Base-by-base conservation (phyloP, 495 filamentous ascomycete species). In the Daldinia concentrica region DNA sequence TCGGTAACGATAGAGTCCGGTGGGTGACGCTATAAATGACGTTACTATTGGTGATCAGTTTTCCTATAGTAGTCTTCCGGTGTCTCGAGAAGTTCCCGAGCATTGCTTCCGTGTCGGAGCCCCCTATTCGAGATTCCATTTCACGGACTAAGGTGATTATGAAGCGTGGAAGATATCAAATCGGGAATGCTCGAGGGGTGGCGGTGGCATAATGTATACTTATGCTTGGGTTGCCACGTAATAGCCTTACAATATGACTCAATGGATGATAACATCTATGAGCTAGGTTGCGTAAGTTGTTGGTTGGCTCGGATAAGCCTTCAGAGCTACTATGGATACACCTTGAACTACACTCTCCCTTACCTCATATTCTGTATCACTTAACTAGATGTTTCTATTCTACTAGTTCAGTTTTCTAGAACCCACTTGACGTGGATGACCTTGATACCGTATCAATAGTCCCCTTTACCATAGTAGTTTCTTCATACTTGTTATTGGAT, bases 201-300 rank as follows among this genome's bases (percentile, higher is more conserved):
- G 50, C 26, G 24, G 32, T 58, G 34, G 51, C 4, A 19, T 58
- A 37, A 58, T 30, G 9, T 36, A 37, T 54, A 54, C 26, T 9
- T 54, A 29, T 17, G 24, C 9, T 14, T 30, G 50, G 15, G 6
- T 22, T 22, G 29, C 17, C 34, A 58, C 54, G 54, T 37, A 58
- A 58, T 59, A 58, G 17, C 55, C 32, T 32, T 58, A 14, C 55
- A 37, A 24, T 59, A 41, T 26, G 19, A 15, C 32, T 24, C 12
- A 41, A 34, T 59, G 11, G 55, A 59, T 43, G 34, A 59, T 19
- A 41, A 59, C 56, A 59, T 59, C 15, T 22, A 7, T 14, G 22
- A 27, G 34, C 34, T 41, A 43, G 11, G 27, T 59, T 59, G 36
- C 36, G 36, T 59, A 37, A 64, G 62, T 56, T 17, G 6, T 8